These are phyloP conservation scores for Hypoxylon sp. DNA, from an alignment of 2,329 filamentous ascomycete species.

Conservation along the genomic window DNA sequence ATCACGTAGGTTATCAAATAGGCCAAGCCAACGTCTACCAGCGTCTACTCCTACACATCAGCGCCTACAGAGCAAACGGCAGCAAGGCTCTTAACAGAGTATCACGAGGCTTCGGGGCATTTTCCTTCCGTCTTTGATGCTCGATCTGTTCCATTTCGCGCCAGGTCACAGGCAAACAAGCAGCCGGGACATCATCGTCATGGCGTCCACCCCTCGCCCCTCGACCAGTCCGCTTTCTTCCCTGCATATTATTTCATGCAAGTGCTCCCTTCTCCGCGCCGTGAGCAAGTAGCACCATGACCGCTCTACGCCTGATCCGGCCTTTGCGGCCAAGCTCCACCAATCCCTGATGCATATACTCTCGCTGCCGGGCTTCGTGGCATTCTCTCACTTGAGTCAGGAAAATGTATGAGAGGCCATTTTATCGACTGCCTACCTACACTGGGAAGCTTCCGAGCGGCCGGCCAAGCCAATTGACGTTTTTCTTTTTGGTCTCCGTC, in stretches of 20 bases:
- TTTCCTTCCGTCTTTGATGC: slow-evolving; percentile 20
- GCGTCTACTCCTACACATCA: slow-evolving; percentile 11
- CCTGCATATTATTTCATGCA: slow-evolving; percentile 51
- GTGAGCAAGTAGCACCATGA: slow-evolving; percentile 39
- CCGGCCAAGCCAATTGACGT: slow-evolving; percentile 35
- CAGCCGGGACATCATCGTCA: slow-evolving; percentile 35
- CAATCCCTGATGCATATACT: slow-evolving; percentile 49
- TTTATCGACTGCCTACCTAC: slow-evolving; percentile 42
- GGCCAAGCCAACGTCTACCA: slow-evolving; percentile 10
- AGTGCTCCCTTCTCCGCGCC: slow-evolving; percentile 47
- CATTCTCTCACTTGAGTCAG: slow-evolving; percentile 50
- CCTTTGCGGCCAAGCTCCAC: slow-evolving; percentile 43
- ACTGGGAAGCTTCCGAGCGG: slow-evolving; percentile 41
- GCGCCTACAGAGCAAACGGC: slow-evolving; percentile 40
- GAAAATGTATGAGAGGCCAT: slow-evolving; percentile 36
- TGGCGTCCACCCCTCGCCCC: slow-evolving; percentile 23
- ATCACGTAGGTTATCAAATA: slow-evolving; percentile 39
- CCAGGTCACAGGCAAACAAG: slow-evolving; percentile 40
- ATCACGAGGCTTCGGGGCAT: slow-evolving; percentile 18
- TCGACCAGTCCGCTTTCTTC: slow-evolving; percentile 44
- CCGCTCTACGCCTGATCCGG: slow-evolving; percentile 49
- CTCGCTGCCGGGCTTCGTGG: slow-evolving; percentile 51
- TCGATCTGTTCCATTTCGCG: slow-evolving; percentile 20
- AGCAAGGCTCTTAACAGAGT: slow-evolving; percentile 21
- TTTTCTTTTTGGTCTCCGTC: slow-evolving; percentile 17